phyloP scores from a whole-genome alignment of 345 rosid species.

The Linum tenue region DNA sequence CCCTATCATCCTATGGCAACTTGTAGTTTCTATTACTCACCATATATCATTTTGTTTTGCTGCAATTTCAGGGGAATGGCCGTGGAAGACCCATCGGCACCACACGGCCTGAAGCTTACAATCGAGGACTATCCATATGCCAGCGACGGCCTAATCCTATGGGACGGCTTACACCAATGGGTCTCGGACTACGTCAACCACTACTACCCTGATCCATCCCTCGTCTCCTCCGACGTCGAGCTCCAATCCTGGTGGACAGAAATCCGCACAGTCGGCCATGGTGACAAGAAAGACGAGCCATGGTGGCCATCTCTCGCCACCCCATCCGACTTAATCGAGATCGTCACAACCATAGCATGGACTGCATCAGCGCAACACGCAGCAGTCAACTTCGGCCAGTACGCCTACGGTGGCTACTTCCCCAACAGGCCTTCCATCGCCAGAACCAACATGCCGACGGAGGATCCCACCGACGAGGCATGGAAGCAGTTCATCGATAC shows the following conservation, averaged over 20 bases:
- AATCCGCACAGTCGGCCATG: conserved; percentile 22
- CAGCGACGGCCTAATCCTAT: conserved; percentile 23
- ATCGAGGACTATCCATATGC: conserved; percentile 33
- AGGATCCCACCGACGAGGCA: background rate
- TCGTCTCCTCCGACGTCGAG: conserved; percentile 21
- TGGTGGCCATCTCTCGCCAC: conserved; percentile 14
- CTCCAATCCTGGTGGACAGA: conserved; percentile 35
- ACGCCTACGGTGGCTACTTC: conserved; percentile 29
- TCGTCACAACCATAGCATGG: conserved; percentile 24
- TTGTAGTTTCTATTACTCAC: background rate
- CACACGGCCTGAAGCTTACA: conserved; percentile 23
- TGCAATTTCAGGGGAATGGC: conserved; percentile 22
- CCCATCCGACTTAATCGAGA: conserved; percentile 1
- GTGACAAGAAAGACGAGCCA: conserved; percentile 15
- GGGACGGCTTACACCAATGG: conserved; percentile 26
- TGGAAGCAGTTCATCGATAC: background rate
- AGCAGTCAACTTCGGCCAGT: conserved; percentile 39
- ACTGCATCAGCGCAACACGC: conserved; percentile 38
- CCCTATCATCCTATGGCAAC: no score
- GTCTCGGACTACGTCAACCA: conserved; percentile 17
- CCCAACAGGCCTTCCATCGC: conserved; percentile 32
- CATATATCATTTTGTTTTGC: background rate
- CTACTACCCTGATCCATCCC: conserved; percentile 19
- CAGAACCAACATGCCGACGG: conserved; percentile 6
- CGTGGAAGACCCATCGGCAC: conserved; percentile 16